Conservation (phyloP, 2,329 filamentous ascomycete species). For the Beauveria sp. region DNA sequence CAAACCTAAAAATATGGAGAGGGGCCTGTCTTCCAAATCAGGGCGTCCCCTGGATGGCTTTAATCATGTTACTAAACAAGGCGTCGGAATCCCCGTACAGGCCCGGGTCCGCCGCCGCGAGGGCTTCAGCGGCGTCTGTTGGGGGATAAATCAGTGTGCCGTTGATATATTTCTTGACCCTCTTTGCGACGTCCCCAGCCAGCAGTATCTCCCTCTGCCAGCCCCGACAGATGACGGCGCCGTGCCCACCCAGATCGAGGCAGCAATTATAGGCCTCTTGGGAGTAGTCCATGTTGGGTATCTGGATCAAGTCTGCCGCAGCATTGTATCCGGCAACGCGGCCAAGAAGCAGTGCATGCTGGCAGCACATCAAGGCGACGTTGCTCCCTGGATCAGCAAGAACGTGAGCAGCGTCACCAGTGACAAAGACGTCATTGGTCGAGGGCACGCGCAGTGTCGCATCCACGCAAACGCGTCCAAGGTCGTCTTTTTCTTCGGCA, state of each 20-base stretch:
- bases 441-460: constrained; percentile 19
- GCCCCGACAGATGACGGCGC: constrained; percentile 21
- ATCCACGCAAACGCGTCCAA: constrained; percentile 24
- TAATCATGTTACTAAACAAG: constrained; percentile 4
- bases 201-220: constrained; percentile 25
- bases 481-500: constrained; percentile 19
- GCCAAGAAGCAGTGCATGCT: constrained; percentile 29
- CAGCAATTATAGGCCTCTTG: constrained; percentile 26
- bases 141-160: constrained; percentile 27
- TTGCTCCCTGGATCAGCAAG: constrained; percentile 20
- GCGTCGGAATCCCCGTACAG: constrained; percentile 7
- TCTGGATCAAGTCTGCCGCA: constrained; percentile 24
- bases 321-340: constrained; percentile 27
- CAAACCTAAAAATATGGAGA: background rate
- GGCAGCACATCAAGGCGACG: constrained; percentile 29
- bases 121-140: constrained; percentile 15
- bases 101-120: constrained; percentile 18
- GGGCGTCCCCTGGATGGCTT: background rate
- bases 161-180: constrained; percentile 27
- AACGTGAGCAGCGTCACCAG: constrained; percentile 27
- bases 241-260: constrained; percentile 29
- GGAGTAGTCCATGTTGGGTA: constrained; percentile 18
- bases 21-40: background rate
- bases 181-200: constrained; percentile 23
- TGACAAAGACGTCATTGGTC: constrained; percentile 20